Evolutionary conservation across 2,329 filamentous ascomycete species (phyloP), one percentile per base, ranked within the genome.

Genomic region (Epichloe typhina): DNA sequence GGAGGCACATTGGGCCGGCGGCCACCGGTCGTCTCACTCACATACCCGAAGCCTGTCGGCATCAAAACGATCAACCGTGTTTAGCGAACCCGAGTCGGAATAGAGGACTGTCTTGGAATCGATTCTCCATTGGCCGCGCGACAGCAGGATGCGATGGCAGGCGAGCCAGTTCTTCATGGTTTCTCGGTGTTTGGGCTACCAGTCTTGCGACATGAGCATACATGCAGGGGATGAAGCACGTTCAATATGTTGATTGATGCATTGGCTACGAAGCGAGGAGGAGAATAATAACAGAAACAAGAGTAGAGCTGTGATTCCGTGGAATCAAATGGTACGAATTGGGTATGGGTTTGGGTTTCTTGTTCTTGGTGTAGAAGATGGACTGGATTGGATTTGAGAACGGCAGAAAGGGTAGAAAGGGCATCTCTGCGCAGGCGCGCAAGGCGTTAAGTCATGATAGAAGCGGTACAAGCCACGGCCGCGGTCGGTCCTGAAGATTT

Each of bases 21-120:
- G 58, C n/a, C 64, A 60, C 57, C 63, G 36, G 58, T 19, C 5
- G 31, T 61, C 47, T 55, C 61, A 42, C 33, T 51, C 52, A 6
- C 46, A 35, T 8, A 26, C 37, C 13, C 47, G 65, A 52, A 72
- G 62, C 55, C 57, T 66, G 37, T 68, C 70, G 9, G 66, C 70
- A 3, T 64, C 66, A 2, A 66, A 67, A 46, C 68, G 70, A 54
- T 63, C 66, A 41, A 68, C 63, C 13, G 65, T 64, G 12, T 62
- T 68, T 37, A 62, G 58, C 50, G 70, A 69, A 53, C 62, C 65
- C 54, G 54, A 57, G 50, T 54, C 55, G 55, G 56, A 62, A 54
- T 62, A 64, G 55, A 53, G 17, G 51, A 35, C 47, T 37, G 37
- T 44, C 31, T 49, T 39, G 40, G 48, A 50, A 41, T 48, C 43